A percentile compares a stretch with the other conserved stretches of the same genome.
Conservation (phyloP, 345 rosid species). For the Ceriops zippeliana region DNA sequence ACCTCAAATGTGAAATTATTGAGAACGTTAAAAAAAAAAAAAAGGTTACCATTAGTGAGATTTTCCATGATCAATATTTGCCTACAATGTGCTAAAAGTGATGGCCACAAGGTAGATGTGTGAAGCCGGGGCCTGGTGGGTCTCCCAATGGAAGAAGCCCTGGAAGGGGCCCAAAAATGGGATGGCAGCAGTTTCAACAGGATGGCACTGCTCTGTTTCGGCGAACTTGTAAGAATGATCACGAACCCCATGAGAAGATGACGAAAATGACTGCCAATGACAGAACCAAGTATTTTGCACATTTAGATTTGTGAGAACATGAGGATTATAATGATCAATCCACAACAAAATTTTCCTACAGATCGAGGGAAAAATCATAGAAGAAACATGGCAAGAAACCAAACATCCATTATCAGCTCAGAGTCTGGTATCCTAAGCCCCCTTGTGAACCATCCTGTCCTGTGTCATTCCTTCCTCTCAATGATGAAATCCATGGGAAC, state of each 20-base stretch:
- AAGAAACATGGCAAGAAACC: constrained; percentile 4
- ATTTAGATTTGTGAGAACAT: constrained; percentile 14
- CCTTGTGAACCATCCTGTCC: constrained; percentile 63
- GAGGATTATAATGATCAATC: constrained; percentile 1
- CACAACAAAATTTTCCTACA: background rate
- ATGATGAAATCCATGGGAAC: constrained; percentile 90
- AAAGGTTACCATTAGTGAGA: too few species aligned
- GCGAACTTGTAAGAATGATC: too few species aligned
- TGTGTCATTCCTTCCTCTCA: constrained; percentile 51
- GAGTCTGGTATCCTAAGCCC: constrained; percentile 79
- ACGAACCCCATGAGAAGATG: background rate
- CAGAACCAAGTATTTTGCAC: constrained; percentile 10
- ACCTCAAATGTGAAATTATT: too few species aligned
- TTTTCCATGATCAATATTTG: too few species aligned
- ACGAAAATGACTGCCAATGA: background rate
- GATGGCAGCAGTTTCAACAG: too few species aligned
- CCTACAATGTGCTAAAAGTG: too few species aligned
- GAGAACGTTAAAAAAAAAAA: too few species aligned
- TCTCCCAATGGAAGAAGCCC: too few species aligned
- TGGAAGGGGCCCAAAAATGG: too few species aligned
- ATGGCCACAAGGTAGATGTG: too few species aligned
- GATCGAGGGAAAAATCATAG: background rate
- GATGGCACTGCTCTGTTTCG: too few species aligned
- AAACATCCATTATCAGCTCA: constrained; percentile 47
- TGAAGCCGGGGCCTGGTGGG: too few species aligned